These are phyloP conservation scores for Vigna nakashimae DNA, from an alignment of 306 rosid species.

Conservation along the genomic window DNA sequence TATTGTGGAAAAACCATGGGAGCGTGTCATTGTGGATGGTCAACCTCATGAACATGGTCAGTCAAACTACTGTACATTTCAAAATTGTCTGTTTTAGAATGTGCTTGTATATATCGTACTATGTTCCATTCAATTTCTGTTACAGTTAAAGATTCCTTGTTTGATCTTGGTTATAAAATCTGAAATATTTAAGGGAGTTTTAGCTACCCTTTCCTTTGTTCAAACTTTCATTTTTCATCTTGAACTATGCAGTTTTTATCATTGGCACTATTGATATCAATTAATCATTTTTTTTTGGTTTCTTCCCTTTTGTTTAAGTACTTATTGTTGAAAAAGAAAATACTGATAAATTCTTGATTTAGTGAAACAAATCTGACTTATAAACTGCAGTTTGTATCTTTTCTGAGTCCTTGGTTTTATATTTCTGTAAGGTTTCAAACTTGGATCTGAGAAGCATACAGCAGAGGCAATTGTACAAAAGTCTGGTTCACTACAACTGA, in stretches of 20 bases:
- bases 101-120: background rate
- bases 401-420: conserved; percentile 16
- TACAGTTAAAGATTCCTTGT: background rate
- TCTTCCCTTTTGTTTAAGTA: background rate
- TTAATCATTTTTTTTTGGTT: background rate
- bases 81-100: conserved; percentile 23
- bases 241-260: background rate
- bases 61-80: conserved; percentile 43
- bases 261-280: background rate
- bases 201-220: conserved; percentile 11
- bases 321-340: background rate
- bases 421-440: conserved; percentile 78
- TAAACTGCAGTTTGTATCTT: conserved; percentile 33
- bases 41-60: conserved; percentile 87
- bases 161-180: background rate
- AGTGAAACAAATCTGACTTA: conserved; percentile 6
- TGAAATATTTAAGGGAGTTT: conserved; percentile 14
- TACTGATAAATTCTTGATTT: background rate
- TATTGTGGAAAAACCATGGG: conserved; percentile 97
- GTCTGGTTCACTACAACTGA: conserved; percentile 70
- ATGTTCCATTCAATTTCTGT: background rate
- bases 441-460: conserved; percentile 92
- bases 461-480: conserved; percentile 70
- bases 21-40: conserved; percentile 74
- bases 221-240: conserved; percentile 5